Evolutionary conservation across 2,329 filamentous ascomycete species (phyloP), one percentile per base, ranked within the genome.

Genomic region (Myriosclerotinia scirpicola): DNA sequence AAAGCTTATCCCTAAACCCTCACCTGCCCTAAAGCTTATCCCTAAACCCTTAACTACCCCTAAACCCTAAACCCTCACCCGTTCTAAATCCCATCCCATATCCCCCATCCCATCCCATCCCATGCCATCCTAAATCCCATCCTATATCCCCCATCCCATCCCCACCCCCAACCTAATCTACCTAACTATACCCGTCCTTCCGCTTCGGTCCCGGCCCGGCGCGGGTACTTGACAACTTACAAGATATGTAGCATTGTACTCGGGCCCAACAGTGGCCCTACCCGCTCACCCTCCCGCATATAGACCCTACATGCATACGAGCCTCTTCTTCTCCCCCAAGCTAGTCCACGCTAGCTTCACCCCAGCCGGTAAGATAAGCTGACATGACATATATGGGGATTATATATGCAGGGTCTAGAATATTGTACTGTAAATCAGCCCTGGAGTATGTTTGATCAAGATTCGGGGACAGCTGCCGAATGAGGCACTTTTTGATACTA

Each of bases 191-290:
- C 7, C 34, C 12, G 26, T 14, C 14, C 42, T 38, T 38, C n/a
- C 20, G 20, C 38, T 22, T 22, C 12, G 5, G 34, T 55, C 20
- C 20, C 53, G 53, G 17, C 34, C 53, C 53, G 34, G 34, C 2
- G 34, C 53, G 53, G 53, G 34, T 22, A 8, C 6, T n/a, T n/a
- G n/a, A n/a, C n/a, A n/a, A n/a, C n/a, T n/a, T n/a, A n/a, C n/a
- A n/a, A n/a, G n/a, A n/a, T 22, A 42, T 9, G 38, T 58, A 42
- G 55, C 17, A n/a, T 30, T 46, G 55, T 59, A 59, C 55, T 59
- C 55, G 55, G 40, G 55, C 55, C 30, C 30, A 34, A 34, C 30
- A 34, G 30, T 34, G 30, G 30, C 30, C 55, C 42, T 59, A 59
- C 22, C 22, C 40, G 40, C 40, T 46, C 40, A 59, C 40, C 54